Evolutionary conservation across 306 rosid genomes (phyloP).

Genomic region (Malus sieversii): DNA sequence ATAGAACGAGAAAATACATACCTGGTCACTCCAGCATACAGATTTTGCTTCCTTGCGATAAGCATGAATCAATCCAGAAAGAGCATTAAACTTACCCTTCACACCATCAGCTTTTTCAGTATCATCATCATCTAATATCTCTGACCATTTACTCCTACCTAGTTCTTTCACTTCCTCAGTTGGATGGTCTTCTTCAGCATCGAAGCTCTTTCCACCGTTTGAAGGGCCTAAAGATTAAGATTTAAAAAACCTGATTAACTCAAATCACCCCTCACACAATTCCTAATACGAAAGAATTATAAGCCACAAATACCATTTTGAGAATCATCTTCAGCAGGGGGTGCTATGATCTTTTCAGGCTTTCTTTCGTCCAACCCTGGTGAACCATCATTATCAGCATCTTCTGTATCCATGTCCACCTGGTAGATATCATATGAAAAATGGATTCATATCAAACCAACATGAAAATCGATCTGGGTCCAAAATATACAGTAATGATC

Average conservation of each 20-base stretch:
- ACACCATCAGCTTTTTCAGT: constrained; percentile 35
- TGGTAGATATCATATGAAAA: constrained; percentile 25
- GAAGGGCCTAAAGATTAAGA: constrained; percentile 31
- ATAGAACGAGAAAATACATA: constrained; percentile 29
- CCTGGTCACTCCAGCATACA: constrained; percentile 97
- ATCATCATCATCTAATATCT: constrained; percentile 61
- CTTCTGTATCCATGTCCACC: constrained; percentile 99
- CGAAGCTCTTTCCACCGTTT: constrained; percentile 46
- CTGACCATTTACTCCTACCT: constrained; percentile 98
- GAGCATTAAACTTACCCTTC: constrained; percentile 67
- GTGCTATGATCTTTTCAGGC: constrained; percentile 34
- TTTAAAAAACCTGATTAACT: not conserved
- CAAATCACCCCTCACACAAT: not conserved
- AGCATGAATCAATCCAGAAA: constrained; percentile 75
- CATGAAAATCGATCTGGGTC: not conserved
- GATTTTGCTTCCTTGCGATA: constrained; percentile 72
- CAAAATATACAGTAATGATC: not conserved
- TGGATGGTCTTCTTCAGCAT: constrained; percentile 52
- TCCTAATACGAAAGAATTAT: not conserved
- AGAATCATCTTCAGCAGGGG: constrained; percentile 32
- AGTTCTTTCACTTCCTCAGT: constrained; percentile 68
- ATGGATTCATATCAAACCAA: not conserved
- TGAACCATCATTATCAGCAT: constrained; percentile 41
- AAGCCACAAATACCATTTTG: constrained; percentile 33
- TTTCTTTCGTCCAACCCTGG: constrained; percentile 44